These are phyloP conservation scores for Colletotrichum sp. DNA, from an alignment of 2,329 filamentous ascomycete species.

Conservation along the genomic window DNA sequence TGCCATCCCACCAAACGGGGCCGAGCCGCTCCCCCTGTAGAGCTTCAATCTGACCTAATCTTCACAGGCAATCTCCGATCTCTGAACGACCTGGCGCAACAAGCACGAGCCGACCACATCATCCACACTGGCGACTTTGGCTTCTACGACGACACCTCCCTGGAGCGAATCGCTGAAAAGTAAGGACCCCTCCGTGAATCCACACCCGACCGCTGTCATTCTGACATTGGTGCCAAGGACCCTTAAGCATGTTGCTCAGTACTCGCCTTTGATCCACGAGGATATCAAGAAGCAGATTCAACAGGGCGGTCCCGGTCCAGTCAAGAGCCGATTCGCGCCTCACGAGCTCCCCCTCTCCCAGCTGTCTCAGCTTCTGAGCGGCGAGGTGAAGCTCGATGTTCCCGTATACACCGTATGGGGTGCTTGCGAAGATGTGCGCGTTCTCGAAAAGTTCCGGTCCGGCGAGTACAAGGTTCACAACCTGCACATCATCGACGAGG, in stretches of 20 bases:
- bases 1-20: slow-evolving; percentile 2
- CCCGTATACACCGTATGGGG: slow-evolving; percentile 99
- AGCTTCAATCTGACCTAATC: neutral
- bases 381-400: slow-evolving; percentile 89
- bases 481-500: slow-evolving; percentile 97
- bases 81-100: slow-evolving; percentile 93
- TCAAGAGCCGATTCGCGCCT: slow-evolving; percentile 84
- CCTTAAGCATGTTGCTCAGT: slow-evolving; percentile 97
- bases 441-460: slow-evolving; percentile 95
- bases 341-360: slow-evolving; percentile 91
- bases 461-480: slow-evolving; percentile 98
- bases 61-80: slow-evolving; percentile 88
- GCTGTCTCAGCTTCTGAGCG: slow-evolving; percentile 85
- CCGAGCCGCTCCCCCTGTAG: neutral
- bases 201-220: slow-evolving; percentile 3
- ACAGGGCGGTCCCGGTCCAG: slow-evolving; percentile 71
- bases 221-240: slow-evolving; percentile 64
- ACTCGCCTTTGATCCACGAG: slow-evolving; percentile 92
- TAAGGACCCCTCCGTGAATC: slow-evolving; percentile 51
- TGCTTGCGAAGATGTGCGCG: slow-evolving; percentile 96
- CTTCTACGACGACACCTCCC: slow-evolving; percentile 95
- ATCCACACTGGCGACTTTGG: slow-evolving; percentile 99
- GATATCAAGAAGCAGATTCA: slow-evolving; percentile 71
- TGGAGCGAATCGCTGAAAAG: slow-evolving; percentile 99
- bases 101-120: slow-evolving; percentile 95